A percentile compares a stretch with the other conserved stretches of the same genome.
Evolutionary conservation across 2,329 filamentous ascomycete species (phyloP).

Genomic region (Aureobasidium sp.): DNA sequence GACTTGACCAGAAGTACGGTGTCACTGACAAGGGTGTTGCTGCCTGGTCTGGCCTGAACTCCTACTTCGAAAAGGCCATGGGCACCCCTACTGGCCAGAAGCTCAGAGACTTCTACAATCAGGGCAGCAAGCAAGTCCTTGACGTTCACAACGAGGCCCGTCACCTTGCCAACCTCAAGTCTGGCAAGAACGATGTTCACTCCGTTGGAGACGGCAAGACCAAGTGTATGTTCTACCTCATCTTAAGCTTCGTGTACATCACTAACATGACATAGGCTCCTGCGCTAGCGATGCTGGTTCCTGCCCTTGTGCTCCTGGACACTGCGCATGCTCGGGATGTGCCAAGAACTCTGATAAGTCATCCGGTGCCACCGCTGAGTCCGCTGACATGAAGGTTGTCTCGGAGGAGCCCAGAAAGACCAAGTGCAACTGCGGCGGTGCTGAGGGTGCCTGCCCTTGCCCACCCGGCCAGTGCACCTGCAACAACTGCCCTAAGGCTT

Average conservation of each 20-base stretch:
- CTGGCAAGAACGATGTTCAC: constrained; percentile 47
- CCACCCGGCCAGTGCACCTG: constrained; percentile 42
- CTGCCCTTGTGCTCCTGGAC: constrained; percentile 39
- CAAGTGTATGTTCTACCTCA: constrained; percentile 28
- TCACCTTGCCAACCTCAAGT: constrained; percentile 83
- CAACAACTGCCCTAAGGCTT: constrained; percentile 38
- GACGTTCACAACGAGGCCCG: constrained; percentile 91
- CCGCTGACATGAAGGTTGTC: constrained; percentile 40
- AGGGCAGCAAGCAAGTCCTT: constrained; percentile 78
- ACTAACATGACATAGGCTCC: constrained; percentile 24
- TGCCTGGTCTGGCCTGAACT: constrained; percentile 61
- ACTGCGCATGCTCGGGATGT: constrained; percentile 41
- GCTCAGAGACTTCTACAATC: constrained; percentile 78
- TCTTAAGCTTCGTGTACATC: neutral
- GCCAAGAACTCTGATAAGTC: constrained; percentile 38
- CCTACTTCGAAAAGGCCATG: constrained; percentile 91
- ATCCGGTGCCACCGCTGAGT: constrained; percentile 23
- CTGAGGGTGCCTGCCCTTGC: constrained; percentile 41
- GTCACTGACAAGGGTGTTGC: constrained; percentile 65
- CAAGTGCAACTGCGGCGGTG: constrained; percentile 44
- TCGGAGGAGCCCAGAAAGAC: constrained; percentile 40
- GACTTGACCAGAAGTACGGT: constrained; percentile 77
- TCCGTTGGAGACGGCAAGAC: constrained; percentile 32
- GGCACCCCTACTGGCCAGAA: constrained; percentile 83
- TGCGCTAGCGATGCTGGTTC: constrained; percentile 36